Evolutionary conservation across 2,329 filamentous ascomycete species (phyloP).

Genomic region (Onygenales sp.): DNA sequence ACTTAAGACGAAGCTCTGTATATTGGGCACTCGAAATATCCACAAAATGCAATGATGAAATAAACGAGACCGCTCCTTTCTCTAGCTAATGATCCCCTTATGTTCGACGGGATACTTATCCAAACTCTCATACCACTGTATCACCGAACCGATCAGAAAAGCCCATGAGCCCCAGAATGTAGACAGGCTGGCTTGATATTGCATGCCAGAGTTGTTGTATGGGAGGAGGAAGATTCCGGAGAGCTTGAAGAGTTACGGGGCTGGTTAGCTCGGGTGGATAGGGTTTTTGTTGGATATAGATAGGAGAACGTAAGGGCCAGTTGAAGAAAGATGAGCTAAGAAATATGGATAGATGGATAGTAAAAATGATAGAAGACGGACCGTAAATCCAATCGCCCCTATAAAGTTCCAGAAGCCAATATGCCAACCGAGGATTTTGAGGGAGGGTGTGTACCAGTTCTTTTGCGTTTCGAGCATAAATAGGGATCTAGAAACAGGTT

Average conservation of each 20-base stretch:
- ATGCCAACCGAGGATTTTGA: slow-evolving; percentile 53
- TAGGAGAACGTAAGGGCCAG: neutral
- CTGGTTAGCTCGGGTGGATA: neutral
- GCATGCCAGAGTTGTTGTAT: slow-evolving; percentile 35
- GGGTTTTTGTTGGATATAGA: neutral
- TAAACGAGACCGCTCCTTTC: neutral
- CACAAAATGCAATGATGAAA: too few species aligned
- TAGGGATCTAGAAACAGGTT: slow-evolving; percentile 30
- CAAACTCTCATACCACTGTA: slow-evolving; percentile 43
- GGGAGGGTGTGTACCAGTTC: slow-evolving; percentile 53
- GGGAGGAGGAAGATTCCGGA: slow-evolving; percentile 2
- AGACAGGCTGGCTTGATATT: slow-evolving; percentile 41
- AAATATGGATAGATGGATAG: neutral
- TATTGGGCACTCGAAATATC: too few species aligned
- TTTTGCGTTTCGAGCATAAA: slow-evolving; percentile 60
- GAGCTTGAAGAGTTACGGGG: neutral
- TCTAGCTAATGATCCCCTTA: neutral
- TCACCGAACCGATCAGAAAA: slow-evolving; percentile 36
- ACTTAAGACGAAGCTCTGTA: too few species aligned
- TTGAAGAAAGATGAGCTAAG: neutral
- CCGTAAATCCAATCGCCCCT: slow-evolving; percentile 53
- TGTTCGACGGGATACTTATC: slow-evolving; percentile 38
- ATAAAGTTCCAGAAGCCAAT: slow-evolving; percentile 58
- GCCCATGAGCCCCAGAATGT: slow-evolving; percentile 34
- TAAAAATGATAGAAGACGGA: slow-evolving; percentile 13